Evolutionary conservation across 2,329 filamentous ascomycete species (phyloP), one percentile per base, ranked within the genome.

Genomic region (Tolypocladium pustulatum): DNA sequence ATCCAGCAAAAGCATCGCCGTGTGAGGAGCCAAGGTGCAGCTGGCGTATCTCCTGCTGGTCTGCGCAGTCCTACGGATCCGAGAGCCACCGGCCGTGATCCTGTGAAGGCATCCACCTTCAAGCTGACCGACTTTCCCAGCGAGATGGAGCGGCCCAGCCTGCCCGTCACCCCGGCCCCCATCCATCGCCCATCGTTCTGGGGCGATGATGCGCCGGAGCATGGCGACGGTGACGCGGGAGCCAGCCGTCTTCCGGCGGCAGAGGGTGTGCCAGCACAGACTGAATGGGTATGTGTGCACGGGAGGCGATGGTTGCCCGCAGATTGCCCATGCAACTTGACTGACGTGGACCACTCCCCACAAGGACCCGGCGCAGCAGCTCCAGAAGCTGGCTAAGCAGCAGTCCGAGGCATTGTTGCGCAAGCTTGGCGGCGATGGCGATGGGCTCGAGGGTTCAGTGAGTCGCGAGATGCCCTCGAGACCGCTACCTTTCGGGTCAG

Each of bases 231-330:
- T 60, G 78, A 78, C 58, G 77, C 83, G 56, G 74, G 77, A 62
- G 54, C 27, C 32, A 80, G 79, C 62, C 78, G 80, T 67, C 78
- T 96, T 65, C 90, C 90, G 61, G 78, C 78, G 63, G 91, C 92
- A 55, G 84, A 90, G 70, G 92, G 91, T 56, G 91, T 96, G 63
- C 91, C 92, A 62, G 80, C 84, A 72, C 92, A 96, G 81, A 82
- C 84, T 70, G 90, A 96, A 73, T 97, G 93, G 93, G 91, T 96
- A 91, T 88, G 90, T 90, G 80, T 80, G 74, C 80, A 82, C 69
- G 80, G 80, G 62, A 71, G 70, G 62, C 66, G 68, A 64, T 83
- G 78, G 75, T 69, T 65, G 61, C 76, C 76, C 62, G 71, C 74
- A 67, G 79, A 81, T 71, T 83, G 80, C 73, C 74, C 77, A 65